Base-by-base conservation (phyloP, 2,329 filamentous ascomycete species). In the Emericellopsis atlantica region DNA sequence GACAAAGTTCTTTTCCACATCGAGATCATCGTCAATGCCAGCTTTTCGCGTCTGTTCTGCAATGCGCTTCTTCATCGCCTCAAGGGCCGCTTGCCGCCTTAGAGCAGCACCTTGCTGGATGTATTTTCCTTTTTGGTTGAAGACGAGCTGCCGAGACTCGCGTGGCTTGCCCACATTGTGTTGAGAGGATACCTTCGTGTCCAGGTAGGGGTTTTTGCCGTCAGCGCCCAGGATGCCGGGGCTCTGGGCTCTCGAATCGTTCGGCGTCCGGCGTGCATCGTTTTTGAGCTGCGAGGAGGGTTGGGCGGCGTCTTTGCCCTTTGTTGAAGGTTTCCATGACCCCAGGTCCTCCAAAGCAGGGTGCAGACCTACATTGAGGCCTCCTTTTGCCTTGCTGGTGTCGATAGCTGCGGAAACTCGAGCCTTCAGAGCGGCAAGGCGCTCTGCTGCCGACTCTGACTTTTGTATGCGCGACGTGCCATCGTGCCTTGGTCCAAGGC, bases 121-220 rank as follows among this genome's bases (percentile, higher is more conserved):
- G 55, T 95, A 96, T 71, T 96, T 96, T 40, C 92, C 92, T 59
- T 94, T 93, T 51, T 89, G 81, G 52, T 95, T 95, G 68, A 98
- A 96, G 11, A 87, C 66, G 15, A 98, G 70, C 48, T 85, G 79
- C 44, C 85, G 79, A 10, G 86, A 75, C 47, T 84, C 72, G 39
- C 88, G 74, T 32, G 73, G 68, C 51, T 81, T 84, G 60, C 56
- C 53, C 59, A 68, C 46, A 54, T 41, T 67, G 65, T 48, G 70
- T 69, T 81, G 77, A 5, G 71, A 65, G n/a, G 74, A 72, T 11
- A 79, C 60, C 48, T 66, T 81, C 7, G 81, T 70, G 52, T 93
- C 86, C 48, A 83, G 89, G 57, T 95, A 95, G 0, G 89, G 88
- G 49, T 95, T 94, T 48, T 41, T 45, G 40, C 46, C n/a, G 6